phyloP scores from a whole-genome alignment of 2,329 filamentous ascomycete species.

The Ramichloridium luteum region DNA sequence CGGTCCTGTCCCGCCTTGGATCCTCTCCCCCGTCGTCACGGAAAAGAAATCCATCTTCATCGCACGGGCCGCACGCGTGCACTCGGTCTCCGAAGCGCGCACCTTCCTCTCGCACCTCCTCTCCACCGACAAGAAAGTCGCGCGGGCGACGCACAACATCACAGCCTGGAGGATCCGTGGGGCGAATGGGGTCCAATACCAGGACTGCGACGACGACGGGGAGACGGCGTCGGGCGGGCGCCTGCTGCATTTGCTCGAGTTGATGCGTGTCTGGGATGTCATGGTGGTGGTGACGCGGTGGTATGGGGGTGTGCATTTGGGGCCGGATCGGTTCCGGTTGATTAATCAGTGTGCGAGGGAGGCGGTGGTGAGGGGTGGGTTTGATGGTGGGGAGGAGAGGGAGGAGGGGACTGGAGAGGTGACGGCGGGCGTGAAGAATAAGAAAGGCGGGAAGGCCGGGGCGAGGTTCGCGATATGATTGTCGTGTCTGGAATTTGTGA shows the following conservation, averaged over 20 bases:
- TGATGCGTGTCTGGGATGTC: constrained; percentile 88
- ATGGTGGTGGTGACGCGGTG: constrained; percentile 89
- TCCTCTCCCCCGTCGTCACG: constrained; percentile 56
- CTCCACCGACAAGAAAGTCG: constrained; percentile 68
- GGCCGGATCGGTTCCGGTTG: constrained; percentile 76
- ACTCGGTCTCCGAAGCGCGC: constrained; percentile 58
- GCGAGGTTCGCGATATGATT: too few species aligned
- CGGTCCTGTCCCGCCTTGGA: constrained; percentile 53
- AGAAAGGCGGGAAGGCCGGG: too few species aligned
- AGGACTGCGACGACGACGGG: constrained; percentile 94
- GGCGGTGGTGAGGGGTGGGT: constrained; percentile 64
- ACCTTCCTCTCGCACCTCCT: constrained; percentile 63
- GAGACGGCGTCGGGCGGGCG: constrained; percentile 83
- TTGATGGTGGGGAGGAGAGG: constrained; percentile 43
- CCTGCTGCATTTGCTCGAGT: constrained; percentile 77
- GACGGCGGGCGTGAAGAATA: too few species aligned
- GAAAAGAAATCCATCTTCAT: constrained; percentile 86
- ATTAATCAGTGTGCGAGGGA: constrained; percentile 83
- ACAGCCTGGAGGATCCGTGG: constrained; percentile 78
- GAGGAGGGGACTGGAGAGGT: constrained; percentile 15
- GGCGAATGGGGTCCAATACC: constrained; percentile 42
- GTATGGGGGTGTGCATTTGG: constrained; percentile 86
- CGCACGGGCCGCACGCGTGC: constrained; percentile 60
- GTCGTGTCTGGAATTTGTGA: too few species aligned
- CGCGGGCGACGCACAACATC: constrained; percentile 89